Base-by-base conservation (phyloP, 192 early-diverging fungal genomes). In the Coemansia javaensis region DNA sequence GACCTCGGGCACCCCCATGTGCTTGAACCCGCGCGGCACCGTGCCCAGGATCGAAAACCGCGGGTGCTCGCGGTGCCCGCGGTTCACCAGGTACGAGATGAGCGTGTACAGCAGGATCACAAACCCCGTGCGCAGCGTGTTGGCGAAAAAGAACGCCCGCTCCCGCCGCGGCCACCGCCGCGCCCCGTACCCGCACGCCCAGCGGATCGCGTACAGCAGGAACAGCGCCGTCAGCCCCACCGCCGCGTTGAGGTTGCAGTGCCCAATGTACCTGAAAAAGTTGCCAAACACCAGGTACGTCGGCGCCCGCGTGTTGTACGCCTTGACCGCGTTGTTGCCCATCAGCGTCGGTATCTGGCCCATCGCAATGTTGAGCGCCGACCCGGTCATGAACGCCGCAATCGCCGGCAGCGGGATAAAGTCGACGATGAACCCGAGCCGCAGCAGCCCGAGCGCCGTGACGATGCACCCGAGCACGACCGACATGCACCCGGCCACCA, bases 331-430 rank as follows among this genome's bases (percentile, higher is more conserved):
- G 45, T 77, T 79, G 58, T 92, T 83, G 22, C 93, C 90, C 53
- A 94, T 70, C 36, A 93, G 77, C 16, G 78, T 80, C 11, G 87
- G 81, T 34, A 91, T 72, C 51, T 97, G 93, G 40, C 80, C 77
- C 59, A 93, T 81, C 32, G 86, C 79, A 50, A 93, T 89, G 22
- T 79, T 85, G 4, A 89, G 50, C 13, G 86, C 90, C 16, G 86
- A 85, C 8, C 91, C 91, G 2, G 90, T 81, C 52, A 87, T 91
- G 59, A 94, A 97, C 0, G 90, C 91, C 1, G 85, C 84, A 52
- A 97, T 83, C 21, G 88, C 86, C 1, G 90, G 81, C 16, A 77
- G 62, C 21, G 87, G 83, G 54, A 97, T 88, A 53, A 94, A 93
- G 53, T 93, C 87, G 32, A 94, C 84, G 23, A 94, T 66, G 40